phyloP scores from a whole-genome alignment of 2,329 filamentous ascomycete genomes.

The Fusarium haematococcum region DNA sequence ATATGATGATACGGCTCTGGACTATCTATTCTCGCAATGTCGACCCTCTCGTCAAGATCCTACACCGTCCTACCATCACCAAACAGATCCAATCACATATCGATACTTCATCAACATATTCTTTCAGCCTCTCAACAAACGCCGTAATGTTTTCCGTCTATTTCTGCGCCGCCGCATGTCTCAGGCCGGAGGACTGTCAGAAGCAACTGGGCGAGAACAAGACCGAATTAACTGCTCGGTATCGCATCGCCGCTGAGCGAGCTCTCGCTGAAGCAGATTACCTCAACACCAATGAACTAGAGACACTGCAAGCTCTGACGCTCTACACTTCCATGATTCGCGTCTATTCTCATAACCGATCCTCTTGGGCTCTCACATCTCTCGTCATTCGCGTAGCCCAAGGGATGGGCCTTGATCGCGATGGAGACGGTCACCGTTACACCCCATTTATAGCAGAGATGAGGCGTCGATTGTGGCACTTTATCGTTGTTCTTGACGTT shows the following conservation, averaged over 20 bases:
- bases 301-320: constrained; percentile 55
- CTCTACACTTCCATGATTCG: constrained; percentile 57
- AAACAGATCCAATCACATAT: constrained; percentile 44
- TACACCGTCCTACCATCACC: constrained; percentile 56
- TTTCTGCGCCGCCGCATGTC: constrained; percentile 53
- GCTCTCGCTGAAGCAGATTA: constrained; percentile 58
- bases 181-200: constrained; percentile 48
- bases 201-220: constrained; percentile 50
- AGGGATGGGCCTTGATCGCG: constrained; percentile 56
- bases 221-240: constrained; percentile 46
- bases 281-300: constrained; percentile 54
- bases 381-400: constrained; percentile 59
- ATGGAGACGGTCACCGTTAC: constrained; percentile 52
- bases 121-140: constrained; percentile 43
- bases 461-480: constrained; percentile 71
- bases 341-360: constrained; percentile 50
- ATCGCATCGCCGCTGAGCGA: constrained; percentile 51
- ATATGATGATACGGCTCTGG: constrained; percentile 53
- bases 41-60: constrained; percentile 58
- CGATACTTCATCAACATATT: constrained; percentile 29
- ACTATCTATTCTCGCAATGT: constrained; percentile 54
- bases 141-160: constrained; percentile 59
- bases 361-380: constrained; percentile 56
- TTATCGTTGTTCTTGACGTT: constrained; percentile 71
- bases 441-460: constrained; percentile 68